These are phyloP conservation scores for Fusarium tuaranense DNA, from an alignment of 2,329 filamentous ascomycete genomes.

Conservation along the genomic window DNA sequence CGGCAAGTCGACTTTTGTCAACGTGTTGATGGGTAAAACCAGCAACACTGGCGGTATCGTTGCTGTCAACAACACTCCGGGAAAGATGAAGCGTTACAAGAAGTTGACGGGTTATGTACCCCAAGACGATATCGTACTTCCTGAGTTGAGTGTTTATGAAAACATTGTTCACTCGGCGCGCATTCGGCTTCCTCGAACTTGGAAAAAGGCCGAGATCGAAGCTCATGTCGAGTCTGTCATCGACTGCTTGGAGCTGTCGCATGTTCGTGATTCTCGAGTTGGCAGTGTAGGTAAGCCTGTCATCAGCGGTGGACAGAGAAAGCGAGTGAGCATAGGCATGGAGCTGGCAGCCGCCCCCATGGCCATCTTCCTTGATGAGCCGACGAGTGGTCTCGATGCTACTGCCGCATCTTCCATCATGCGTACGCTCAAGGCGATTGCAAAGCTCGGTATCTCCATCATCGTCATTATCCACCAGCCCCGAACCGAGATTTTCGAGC, in stretches of 20 bases:
- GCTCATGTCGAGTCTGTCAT: constrained; percentile 68
- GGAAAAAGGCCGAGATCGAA: constrained; percentile 61
- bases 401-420: constrained; percentile 68
- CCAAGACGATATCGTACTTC: constrained; percentile 70
- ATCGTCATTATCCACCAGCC: constrained; percentile 72
- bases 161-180: constrained; percentile 71
- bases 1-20: constrained; percentile 70
- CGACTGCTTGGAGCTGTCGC: constrained; percentile 63
- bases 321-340: constrained; percentile 70
- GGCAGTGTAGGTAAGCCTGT: constrained; percentile 63
- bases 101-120: constrained; percentile 72
- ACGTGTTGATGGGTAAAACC: constrained; percentile 70
- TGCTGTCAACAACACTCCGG: constrained; percentile 63
- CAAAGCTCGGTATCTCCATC: constrained; percentile 66
- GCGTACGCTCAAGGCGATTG: constrained; percentile 64
- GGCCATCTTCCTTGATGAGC: constrained; percentile 66
- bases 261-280: constrained; percentile 64
- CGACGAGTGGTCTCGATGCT: constrained; percentile 66
- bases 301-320: constrained; percentile 68
- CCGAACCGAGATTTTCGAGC: constrained; percentile 67
- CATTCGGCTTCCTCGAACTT: constrained; percentile 64
- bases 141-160: constrained; percentile 70
- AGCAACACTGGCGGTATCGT: constrained; percentile 62
- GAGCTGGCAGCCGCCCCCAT: constrained; percentile 68
- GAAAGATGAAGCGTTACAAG: constrained; percentile 64